Conservation (phyloP, 345 rosid genomes). For the Lenwebbia sp. region DNA sequence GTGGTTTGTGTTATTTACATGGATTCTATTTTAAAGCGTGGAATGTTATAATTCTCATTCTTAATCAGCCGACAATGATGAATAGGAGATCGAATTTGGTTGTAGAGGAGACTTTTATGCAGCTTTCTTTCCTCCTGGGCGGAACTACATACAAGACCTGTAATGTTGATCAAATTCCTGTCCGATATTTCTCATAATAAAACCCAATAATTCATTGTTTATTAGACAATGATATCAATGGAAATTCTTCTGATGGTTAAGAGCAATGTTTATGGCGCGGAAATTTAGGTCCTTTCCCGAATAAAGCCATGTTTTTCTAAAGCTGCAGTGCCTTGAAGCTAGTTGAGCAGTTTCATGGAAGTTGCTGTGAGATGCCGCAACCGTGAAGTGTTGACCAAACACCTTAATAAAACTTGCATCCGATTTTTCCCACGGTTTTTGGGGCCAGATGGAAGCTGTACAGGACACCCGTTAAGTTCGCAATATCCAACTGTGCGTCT, state of each 20-base stretch:
- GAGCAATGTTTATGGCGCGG: not conserved
- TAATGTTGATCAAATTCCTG: not conserved
- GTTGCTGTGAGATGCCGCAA: not conserved
- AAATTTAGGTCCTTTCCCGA: not conserved
- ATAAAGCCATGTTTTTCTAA: not conserved
- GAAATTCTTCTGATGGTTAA: not conserved
- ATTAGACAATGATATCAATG: not conserved
- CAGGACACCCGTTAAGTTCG: not conserved
- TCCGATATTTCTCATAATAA: not conserved
- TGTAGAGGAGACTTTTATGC: not conserved
- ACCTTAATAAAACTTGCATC: not conserved
- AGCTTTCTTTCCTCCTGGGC: not conserved
- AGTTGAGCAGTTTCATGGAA: not conserved
- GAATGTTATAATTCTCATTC: not conserved
- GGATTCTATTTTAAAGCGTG: not conserved
- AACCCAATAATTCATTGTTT: not conserved
- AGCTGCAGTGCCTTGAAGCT: not conserved
- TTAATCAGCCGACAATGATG: not conserved
- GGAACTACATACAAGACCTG: not conserved
- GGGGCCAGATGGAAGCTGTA: not conserved
- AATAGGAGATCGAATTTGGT: not conserved
- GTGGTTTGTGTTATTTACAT: not conserved
- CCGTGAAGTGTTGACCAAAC: not conserved
- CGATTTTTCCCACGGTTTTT: not conserved
- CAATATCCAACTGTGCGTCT: not conserved